phyloP scores from a whole-genome alignment of 2,329 filamentous ascomycete genomes.

The Parascedosporium putredinis region DNA sequence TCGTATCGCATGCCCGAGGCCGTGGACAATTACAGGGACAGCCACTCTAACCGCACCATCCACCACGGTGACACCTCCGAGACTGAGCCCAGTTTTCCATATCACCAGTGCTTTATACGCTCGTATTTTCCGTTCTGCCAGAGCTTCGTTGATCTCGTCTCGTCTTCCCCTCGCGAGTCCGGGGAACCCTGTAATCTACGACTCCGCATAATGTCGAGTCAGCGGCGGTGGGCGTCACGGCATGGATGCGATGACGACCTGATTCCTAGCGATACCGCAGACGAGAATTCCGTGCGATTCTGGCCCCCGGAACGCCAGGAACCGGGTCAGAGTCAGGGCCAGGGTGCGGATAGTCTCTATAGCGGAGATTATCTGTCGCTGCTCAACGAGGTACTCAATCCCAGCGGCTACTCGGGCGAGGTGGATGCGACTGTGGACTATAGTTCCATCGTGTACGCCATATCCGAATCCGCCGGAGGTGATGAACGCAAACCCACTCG shows the following conservation, averaged over 20 bases:
- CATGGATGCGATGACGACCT: not conserved
- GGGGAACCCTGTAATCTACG: not conserved
- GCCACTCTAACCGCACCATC: constrained; percentile 25
- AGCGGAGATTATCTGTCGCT: not conserved
- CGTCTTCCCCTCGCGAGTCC: constrained; percentile 26
- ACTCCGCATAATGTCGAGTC: constrained; percentile 1
- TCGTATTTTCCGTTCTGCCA: constrained; percentile 42
- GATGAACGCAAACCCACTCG: constrained; percentile 9
- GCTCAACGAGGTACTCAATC: constrained; percentile 27
- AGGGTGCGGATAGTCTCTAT: constrained; percentile 10
- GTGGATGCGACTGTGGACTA: constrained; percentile 35
- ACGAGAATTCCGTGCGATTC: not conserved
- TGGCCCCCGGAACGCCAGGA: constrained; percentile 6
- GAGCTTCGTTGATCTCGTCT: constrained; percentile 50
- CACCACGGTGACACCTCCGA: constrained; percentile 38
- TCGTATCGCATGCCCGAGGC: too few relatives aligned
- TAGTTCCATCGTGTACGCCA: constrained; percentile 34
- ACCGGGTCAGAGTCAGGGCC: not conserved
- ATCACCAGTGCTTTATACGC: constrained; percentile 42
- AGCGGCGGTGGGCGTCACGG: not conserved
- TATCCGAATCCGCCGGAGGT: constrained; percentile 14
- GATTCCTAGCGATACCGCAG: not conserved
- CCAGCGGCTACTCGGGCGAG: constrained; percentile 22
- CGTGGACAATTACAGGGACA: too few relatives aligned
- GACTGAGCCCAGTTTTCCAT: constrained; percentile 31